Evolutionary conservation across 2,329 filamentous ascomycete genomes (phyloP).

Genomic region (Aspergillus sp.): DNA sequence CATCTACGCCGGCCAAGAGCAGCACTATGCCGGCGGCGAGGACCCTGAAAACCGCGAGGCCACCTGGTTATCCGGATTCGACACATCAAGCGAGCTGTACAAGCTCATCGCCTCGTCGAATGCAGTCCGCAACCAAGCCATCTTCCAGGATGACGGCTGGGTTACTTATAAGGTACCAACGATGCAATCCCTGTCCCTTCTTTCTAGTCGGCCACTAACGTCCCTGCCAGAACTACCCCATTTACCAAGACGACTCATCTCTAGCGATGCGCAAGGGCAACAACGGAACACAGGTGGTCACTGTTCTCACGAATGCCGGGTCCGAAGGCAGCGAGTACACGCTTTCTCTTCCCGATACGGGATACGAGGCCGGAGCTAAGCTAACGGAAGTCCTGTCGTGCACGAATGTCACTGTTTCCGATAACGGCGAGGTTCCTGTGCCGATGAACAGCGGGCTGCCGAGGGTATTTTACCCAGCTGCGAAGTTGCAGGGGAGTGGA

Average conservation of each 20-base stretch:
- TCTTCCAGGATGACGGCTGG: conserved; percentile 40
- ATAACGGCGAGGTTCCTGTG: conserved; percentile 45
- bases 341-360: conserved; percentile 25
- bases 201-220: not conserved
- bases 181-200: not conserved
- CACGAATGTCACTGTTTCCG: conserved; percentile 41
- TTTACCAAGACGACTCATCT: conserved; percentile 46
- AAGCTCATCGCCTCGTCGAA: conserved; percentile 51
- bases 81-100: conserved; percentile 51
- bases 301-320: conserved; percentile 47
- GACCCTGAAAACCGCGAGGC: conserved; percentile 57
- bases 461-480: conserved; percentile 33
- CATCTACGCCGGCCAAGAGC: conserved; percentile 68
- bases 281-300: conserved; percentile 42
- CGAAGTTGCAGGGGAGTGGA: conserved; percentile 9
- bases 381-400: conserved; percentile 41
- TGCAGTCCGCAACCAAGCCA: conserved; percentile 49
- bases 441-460: conserved; percentile 47
- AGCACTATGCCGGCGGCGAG: conserved; percentile 56
- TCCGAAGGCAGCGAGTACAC: conserved; percentile 25
- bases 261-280: conserved; percentile 45
- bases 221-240: conserved; percentile 33
- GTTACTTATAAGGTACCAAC: conserved; percentile 35
- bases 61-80: conserved; percentile 56
- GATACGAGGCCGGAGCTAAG: conserved; percentile 22